Percentiles rank a stretch among this genome's conserved stretches.
These are phyloP conservation scores for sunflower (Helianthus annuus) DNA, from an alignment of 129 eudicot genomes.

Conservation along the genomic window HanXRQr2.0-SUNRISE NC_035433.2:29907785-29908284, in stretches of 20 bases:
- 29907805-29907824: no score
- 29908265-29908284: slow-evolving; percentile 75
- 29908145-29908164: slow-evolving; percentile 80
- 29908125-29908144: slow-evolving; percentile 74
- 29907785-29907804: no score
- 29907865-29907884: background rate
- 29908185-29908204: slow-evolving; percentile 78
- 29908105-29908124: slow-evolving; percentile 54
- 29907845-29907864: background rate
- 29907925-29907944: slow-evolving; percentile 53
- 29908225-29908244: slow-evolving; percentile 49
- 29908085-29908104: slow-evolving; percentile 53
- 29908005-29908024: slow-evolving; percentile 59
- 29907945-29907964: slow-evolving; percentile 52
- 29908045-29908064: slow-evolving; percentile 58
- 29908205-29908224: slow-evolving; percentile 71
- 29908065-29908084: slow-evolving; percentile 60
- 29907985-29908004: slow-evolving; percentile 40
- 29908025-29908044: slow-evolving; percentile 57
- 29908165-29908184: slow-evolving; percentile 67
- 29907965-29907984: slow-evolving; percentile 61
- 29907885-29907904: slow-evolving; percentile 40
- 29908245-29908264: slow-evolving; percentile 74
- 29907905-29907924: slow-evolving; percentile 72
- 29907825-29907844: no score